Evolutionary conservation across 73 alveolate species (phyloP), one percentile per base, ranked within the genome.

Genomic region (Paramecium bursaria): DNA sequence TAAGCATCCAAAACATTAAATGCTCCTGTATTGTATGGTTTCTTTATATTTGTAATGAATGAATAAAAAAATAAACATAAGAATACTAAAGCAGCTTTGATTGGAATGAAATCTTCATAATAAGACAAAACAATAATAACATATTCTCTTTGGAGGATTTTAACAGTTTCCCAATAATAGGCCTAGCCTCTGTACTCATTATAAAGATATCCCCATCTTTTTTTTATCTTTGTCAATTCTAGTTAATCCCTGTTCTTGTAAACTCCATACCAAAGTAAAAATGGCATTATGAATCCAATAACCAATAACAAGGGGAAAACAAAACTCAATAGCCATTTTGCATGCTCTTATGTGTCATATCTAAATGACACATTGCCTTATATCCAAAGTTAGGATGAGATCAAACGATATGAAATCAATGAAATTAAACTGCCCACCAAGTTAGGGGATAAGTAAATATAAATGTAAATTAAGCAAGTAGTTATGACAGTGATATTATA

Each of bases 51-150:
- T 31, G 73, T 26, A 7, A 75, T 10, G 39, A 31, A 7, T n/a
- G 30, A 21, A 42, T 75, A 75, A 9, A 75, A 4, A 6, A 50
- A 33, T 25, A 75, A 42, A n/a, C 48, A 50, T 0, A 75, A 46
- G 23, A 75, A 50, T 0, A 75, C 77, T 7, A 75, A 31, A 14
- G 74, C 74, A 5, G 67, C 88, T 75, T 75, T 75, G 11, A 75
- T 51, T n/a, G 60, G 19, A 27, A 57, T 57, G 50, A 29, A 44
- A 57, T 57, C 76, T 11, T 57, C 76, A 29, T 57, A 57, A 27
- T 57, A 57, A 11, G 76, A 27, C 4, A 57, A 23, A 7, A 57
- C 76, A 11, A 57, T 57, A 14, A 57, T 57, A 1, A 57, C 31
- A 2, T 29, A 31, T 57, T 57, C 50, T 30, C 31, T 57, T 57